Evolutionary conservation across 2,329 filamentous ascomycete species (phyloP).

Genomic region (Fusarium guadeloupense): DNA sequence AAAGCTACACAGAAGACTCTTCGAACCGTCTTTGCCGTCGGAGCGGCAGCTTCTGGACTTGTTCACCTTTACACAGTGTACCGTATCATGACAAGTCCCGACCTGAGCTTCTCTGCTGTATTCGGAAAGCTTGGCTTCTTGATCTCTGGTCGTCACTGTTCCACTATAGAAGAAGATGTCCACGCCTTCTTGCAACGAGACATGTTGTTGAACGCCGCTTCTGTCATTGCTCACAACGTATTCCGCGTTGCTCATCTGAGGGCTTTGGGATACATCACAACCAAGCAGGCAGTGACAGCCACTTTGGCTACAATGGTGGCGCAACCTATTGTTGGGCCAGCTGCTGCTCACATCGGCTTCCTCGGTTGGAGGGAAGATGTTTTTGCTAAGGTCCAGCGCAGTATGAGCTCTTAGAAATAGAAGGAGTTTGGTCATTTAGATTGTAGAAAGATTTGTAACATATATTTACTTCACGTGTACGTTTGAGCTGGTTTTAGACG

Average conservation of each 20-base stretch:
- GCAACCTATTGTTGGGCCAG: constrained; percentile 5
- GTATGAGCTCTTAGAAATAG: no score
- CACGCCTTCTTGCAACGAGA: background rate
- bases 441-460: no score
- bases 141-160: rapidly evolving
- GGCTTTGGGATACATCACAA: background rate
- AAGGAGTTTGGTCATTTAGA: no score
- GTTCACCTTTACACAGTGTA: background rate
- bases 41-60: background rate
- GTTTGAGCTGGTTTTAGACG: no score
- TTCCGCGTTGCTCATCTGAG: background rate
- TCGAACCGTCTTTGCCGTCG: background rate
- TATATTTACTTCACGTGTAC: no score
- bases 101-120: background rate
- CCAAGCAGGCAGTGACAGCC: background rate
- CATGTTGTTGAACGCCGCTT: background rate
- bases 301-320: background rate
- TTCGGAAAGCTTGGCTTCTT: background rate
- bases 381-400: no score
- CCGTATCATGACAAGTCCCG: background rate
- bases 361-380: constrained; percentile 11
- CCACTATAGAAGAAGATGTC: background rate
- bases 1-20: rapidly evolving
- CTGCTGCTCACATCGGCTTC: constrained; percentile 7
- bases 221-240: background rate